Percentiles rank a stretch among this genome's conserved stretches.
These are phyloP conservation scores for Mycena rosella DNA, from an alignment of 768 basidiomycete species.

Conservation along the genomic window DNA sequence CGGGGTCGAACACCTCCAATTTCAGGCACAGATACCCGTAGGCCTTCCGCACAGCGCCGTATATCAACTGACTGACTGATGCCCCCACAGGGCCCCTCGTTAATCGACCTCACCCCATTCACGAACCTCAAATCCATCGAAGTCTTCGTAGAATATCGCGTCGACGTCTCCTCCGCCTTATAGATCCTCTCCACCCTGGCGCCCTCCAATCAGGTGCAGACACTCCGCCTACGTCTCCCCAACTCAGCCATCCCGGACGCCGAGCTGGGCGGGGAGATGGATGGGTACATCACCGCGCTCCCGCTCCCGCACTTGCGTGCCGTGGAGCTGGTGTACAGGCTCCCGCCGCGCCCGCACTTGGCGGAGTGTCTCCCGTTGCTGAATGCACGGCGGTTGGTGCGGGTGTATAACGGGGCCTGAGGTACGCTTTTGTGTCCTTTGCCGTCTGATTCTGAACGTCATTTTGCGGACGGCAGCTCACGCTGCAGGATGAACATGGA, in stretches of 20 bases:
- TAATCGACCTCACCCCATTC: slow-evolving; percentile 14
- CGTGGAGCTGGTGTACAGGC: slow-evolving; percentile 20
- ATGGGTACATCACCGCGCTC: slow-evolving; percentile 1
- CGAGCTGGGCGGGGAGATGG: slow-evolving; percentile 6
- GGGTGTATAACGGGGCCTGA: neutral
- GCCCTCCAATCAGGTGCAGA: neutral
- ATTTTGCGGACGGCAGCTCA: no score
- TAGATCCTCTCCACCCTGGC: slow-evolving; percentile 1
- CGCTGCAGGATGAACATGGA: no score
- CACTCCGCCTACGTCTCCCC: slow-evolving; percentile 7
- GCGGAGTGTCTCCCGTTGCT: neutral
- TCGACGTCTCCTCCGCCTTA: slow-evolving; percentile 5
- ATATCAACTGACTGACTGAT: neutral
- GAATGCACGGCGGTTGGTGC: slow-evolving; percentile 4
- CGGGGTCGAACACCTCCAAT: slow-evolving; percentile 21
- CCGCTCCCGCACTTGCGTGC: slow-evolving; percentile 5
- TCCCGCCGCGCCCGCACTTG: neutral
- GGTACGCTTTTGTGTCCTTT: no score
- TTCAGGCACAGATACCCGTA: slow-evolving; percentile 6
- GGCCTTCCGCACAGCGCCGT: neutral
- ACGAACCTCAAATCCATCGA: slow-evolving; percentile 10
- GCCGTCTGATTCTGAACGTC: no score
- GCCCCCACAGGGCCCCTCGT: neutral
- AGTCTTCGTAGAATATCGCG: slow-evolving; percentile 8
- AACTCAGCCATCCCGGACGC: slow-evolving; percentile 1